These are phyloP conservation scores for Starmerella sirachaensis DNA, from an alignment of 805 yeast species.

Conservation along the genomic window DNA sequence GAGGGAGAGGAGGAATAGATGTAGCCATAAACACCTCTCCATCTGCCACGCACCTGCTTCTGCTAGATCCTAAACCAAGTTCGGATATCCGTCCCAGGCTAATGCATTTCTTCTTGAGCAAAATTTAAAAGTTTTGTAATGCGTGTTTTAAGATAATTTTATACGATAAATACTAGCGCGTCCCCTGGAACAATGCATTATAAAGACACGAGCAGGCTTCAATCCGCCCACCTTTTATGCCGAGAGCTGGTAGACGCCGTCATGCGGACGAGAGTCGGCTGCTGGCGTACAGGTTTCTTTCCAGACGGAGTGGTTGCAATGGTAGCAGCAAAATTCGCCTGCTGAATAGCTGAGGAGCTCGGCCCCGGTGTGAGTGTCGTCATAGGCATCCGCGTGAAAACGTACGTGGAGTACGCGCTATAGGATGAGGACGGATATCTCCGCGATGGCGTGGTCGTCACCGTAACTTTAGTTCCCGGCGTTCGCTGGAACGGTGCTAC, in stretches of 20 bases:
- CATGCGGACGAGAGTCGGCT: conserved; percentile 13
- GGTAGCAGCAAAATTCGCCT: conserved; percentile 56
- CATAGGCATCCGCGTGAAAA: conserved; percentile 33
- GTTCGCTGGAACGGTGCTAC: conserved; percentile 91
- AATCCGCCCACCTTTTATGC: conserved; percentile 20
- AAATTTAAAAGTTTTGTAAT: neutral
- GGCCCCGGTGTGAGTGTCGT: conserved; percentile 82
- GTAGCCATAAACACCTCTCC: neutral
- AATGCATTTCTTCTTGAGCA: neutral
- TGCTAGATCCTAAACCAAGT: neutral
- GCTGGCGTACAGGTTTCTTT: conserved; percentile 41
- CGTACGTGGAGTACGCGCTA: conserved; percentile 42
- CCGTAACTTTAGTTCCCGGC: conserved; percentile 63
- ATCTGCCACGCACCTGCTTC: too few relatives aligned
- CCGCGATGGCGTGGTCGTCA: conserved; percentile 44
- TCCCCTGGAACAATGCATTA: neutral
- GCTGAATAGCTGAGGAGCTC: conserved; percentile 55
- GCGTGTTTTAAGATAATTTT: neutral
- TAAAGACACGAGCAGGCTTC: conserved; percentile 1
- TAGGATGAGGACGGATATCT: conserved; percentile 58
- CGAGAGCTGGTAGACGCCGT: neutral
- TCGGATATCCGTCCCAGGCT: neutral
- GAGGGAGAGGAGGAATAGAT: conserved; percentile 12
- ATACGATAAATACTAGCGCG: neutral
- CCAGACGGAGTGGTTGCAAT: conserved; percentile 51